phyloP scores from a whole-genome alignment of 345 rosid genomes.

The Psidium guajava region DNA sequence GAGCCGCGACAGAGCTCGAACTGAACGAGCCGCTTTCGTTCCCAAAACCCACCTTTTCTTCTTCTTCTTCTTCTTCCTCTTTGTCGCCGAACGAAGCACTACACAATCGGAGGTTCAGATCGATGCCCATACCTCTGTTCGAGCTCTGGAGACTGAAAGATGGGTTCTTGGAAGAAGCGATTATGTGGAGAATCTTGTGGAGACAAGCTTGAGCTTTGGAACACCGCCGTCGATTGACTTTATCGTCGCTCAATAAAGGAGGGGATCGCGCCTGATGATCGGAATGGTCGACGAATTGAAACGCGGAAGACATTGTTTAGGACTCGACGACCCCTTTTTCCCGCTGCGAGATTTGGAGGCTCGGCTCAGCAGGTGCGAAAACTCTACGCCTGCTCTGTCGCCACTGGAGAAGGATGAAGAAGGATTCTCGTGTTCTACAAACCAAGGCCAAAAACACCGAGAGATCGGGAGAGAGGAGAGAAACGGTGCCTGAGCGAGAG shows the following conservation, averaged over 20 bases:
- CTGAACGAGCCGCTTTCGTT: constrained; percentile 12
- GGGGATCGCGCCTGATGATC: constrained; percentile 13
- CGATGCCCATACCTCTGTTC: constrained; percentile 16
- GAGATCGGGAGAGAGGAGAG: neutral
- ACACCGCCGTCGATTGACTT: neutral
- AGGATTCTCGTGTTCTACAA: neutral
- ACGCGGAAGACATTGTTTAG: neutral
- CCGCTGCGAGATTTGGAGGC: neutral
- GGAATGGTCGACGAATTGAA: neutral
- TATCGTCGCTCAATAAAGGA: neutral
- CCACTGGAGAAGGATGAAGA: neutral
- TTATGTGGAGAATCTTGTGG: constrained; percentile 22
- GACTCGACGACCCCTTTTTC: neutral
- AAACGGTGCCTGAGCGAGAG: neutral
- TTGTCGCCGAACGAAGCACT: neutral
- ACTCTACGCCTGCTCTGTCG: neutral
- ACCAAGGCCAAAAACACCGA: neutral
- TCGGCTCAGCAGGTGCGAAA: neutral
- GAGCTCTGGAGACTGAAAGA: neutral
- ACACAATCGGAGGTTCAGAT: constrained; percentile 19
- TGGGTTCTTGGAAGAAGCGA: constrained; percentile 10
- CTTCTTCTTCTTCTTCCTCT: neutral
- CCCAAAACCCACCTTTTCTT: neutral
- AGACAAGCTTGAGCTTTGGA: constrained; percentile 32
- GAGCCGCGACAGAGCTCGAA: neutral